Evolutionary conservation across 192 early-diverging fungal species (phyloP).

Genomic region (Phlyctochytrium arcticum): DNA sequence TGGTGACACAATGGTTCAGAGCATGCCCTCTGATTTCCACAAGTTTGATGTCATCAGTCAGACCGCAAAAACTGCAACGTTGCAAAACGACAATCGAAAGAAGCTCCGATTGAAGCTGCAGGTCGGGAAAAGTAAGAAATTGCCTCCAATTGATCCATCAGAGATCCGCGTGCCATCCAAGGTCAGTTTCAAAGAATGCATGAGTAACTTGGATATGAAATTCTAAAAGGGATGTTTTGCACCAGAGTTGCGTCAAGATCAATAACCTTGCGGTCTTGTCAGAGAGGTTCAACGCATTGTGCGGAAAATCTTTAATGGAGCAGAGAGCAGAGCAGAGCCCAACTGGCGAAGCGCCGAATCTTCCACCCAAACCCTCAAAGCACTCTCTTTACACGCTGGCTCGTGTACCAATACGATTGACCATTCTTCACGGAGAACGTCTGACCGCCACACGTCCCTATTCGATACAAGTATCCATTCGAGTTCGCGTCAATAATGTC

Average conservation of each 20-base stretch:
- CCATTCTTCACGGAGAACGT: constrained; percentile 3
- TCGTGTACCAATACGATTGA: not conserved
- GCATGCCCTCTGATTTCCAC: constrained; percentile 1
- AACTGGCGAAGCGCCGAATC: not conserved
- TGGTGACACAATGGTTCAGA: constrained; percentile 7
- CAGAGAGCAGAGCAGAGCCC: no score
- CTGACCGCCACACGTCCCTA: constrained; percentile 19
- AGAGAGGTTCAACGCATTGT: constrained; percentile 10
- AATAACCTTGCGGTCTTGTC: constrained; percentile 32
- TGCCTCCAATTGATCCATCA: constrained; percentile 14
- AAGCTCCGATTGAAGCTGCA: constrained; percentile 22
- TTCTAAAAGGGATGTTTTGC: no score
- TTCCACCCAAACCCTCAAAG: constrained; percentile 6
- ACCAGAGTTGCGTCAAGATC: constrained; percentile 33
- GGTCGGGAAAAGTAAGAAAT: constrained; percentile 25
- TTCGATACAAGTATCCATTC: constrained; percentile 6
- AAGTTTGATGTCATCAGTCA: not conserved
- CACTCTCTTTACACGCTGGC: not conserved
- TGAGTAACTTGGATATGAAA: no score
- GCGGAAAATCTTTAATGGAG: no score
- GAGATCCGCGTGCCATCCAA: constrained; percentile 28
- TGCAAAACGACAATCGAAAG: not conserved
- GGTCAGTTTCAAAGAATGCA: not conserved
- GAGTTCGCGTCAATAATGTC: constrained; percentile 1
- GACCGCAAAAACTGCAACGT: not conserved